Conservation (phyloP, 495 filamentous ascomycete genomes). For the Lophiostoma macrostomum region DNA sequence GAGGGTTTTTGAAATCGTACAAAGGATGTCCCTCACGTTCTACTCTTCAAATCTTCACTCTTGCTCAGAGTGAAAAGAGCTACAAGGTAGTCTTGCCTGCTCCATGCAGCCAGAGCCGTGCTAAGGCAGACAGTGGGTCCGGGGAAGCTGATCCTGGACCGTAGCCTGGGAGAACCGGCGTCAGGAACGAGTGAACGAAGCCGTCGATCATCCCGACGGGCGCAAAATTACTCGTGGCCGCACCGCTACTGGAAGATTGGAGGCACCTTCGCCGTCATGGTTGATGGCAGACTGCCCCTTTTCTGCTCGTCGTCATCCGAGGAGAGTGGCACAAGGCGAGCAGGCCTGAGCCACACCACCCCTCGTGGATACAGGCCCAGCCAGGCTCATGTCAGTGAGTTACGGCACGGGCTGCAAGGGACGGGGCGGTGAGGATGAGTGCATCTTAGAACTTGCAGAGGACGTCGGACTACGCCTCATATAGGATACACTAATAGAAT, state of each 20-base stretch:
- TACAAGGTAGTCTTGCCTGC: neutral
- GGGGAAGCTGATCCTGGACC: constrained; percentile 32
- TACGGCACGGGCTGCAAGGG: neutral
- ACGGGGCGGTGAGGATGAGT: constrained; percentile 15
- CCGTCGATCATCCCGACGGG: constrained; percentile 21
- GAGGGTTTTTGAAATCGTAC: too few species aligned
- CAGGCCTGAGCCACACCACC: constrained; percentile 8
- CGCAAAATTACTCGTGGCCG: constrained; percentile 17
- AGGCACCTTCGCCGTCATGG: neutral
- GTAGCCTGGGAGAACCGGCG: constrained; percentile 15
- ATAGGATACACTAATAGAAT: constrained; percentile 11
- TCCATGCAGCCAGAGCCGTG: constrained; percentile 18
- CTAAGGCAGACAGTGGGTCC: constrained; percentile 30
- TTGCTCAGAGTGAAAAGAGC: too few species aligned
- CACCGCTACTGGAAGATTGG: constrained; percentile 1
- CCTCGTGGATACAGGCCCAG: neutral
- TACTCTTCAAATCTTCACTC: too few species aligned
- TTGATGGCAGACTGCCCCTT: constrained; percentile 12
- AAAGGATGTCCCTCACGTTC: too few species aligned
- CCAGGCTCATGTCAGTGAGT: neutral
- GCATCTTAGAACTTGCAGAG: constrained; percentile 18
- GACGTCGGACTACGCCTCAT: constrained; percentile 21
- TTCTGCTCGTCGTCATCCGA: constrained; percentile 11
- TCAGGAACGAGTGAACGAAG: constrained; percentile 32
- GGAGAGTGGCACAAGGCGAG: constrained; percentile 17